Percentiles rank a stretch among this genome's conserved stretches.
These are phyloP conservation scores for Platanus orientalis DNA, from an alignment of 164 flowering plant species.

Conservation along the genomic window DNA sequence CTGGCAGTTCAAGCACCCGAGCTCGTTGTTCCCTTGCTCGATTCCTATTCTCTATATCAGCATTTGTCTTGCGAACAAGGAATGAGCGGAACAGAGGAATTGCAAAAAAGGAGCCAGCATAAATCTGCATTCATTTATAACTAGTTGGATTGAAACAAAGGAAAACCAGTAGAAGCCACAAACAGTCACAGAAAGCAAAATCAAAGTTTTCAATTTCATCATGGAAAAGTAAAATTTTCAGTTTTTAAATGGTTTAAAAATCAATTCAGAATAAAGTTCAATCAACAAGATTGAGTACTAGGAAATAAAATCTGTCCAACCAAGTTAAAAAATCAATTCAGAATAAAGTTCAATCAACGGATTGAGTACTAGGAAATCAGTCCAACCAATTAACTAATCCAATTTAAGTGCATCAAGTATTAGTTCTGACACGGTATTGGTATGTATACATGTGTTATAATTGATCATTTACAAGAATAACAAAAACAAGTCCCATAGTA, in stretches of 20 bases:
- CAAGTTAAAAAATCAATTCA: too few species aligned
- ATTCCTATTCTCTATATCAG: constrained; percentile 77
- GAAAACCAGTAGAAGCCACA: not conserved
- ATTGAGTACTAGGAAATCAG: too few species aligned
- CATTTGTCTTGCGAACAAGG: constrained; percentile 48
- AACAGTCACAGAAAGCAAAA: not conserved
- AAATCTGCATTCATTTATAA: constrained; percentile 47
- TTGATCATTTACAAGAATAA: not conserved
- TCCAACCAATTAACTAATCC: too few species aligned
- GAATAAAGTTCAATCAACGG: too few species aligned
- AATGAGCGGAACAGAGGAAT: constrained; percentile 91
- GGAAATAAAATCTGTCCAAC: too few species aligned
- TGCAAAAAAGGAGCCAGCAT: constrained; percentile 94
- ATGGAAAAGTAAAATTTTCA: not conserved
- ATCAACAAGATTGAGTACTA: too few species aligned
- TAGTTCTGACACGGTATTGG: not conserved
- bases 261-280: too few species aligned
- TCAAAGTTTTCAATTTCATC: not conserved
- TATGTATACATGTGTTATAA: too few species aligned
- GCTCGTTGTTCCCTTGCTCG: constrained; percentile 59
- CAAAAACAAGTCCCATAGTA: not conserved
- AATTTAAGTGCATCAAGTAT: not conserved
- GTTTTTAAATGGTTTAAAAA: not conserved
- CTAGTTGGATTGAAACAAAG: constrained; percentile 5
- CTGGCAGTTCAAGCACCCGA: constrained; percentile 66